Base-by-base conservation (phyloP, 495 filamentous ascomycete genomes). In the Talaromyces liani region DNA sequence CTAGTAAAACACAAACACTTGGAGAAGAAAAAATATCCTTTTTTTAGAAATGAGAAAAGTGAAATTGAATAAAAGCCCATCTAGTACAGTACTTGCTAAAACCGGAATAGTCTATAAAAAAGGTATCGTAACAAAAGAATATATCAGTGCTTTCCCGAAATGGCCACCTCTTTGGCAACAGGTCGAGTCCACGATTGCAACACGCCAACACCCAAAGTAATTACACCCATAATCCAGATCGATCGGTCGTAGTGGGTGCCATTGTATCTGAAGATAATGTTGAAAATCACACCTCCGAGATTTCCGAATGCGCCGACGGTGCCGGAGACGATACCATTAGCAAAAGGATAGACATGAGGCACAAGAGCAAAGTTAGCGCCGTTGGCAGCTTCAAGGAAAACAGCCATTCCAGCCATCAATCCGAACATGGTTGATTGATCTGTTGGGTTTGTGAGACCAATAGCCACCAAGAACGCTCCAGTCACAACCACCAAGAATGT, bases 351-450 rank as follows among this genome's bases (percentile, higher is more conserved):
- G 3, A 95, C 87, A 68, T 96, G 92, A 55, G 92, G 92, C 2
- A 96, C 85, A 29, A 96, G 79, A 0, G 90, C 83, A 70, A 94
- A 97, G 72, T 90, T 93, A 8, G 87, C 89, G 1, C 92, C 92
- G 68, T 97, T 97, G 65, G 85, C 84, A 3, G 87, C 89, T 68
- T 93, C 92, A 54, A 92, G 77, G 81, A 96, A 96, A 69, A 96
- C 81, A 0, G 91, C 88, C 75, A 93, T 69, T 7, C 84, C 83
- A 1, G 86, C 85, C 1, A 93, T 75, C 16, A 97, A 82, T 2
- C 91, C 92, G 61, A 95, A 84, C 87, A 94, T 92, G 5, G 80
- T 85, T 0, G 78, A 66, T 55, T 89, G 68, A 16, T 73, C 64
- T 24, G 85, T 80, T 3, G 87, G 79, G 67, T 94, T 79, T 1